phyloP scores from a whole-genome alignment of 2,329 filamentous ascomycete species.

The Fusarium sp. region DNA sequence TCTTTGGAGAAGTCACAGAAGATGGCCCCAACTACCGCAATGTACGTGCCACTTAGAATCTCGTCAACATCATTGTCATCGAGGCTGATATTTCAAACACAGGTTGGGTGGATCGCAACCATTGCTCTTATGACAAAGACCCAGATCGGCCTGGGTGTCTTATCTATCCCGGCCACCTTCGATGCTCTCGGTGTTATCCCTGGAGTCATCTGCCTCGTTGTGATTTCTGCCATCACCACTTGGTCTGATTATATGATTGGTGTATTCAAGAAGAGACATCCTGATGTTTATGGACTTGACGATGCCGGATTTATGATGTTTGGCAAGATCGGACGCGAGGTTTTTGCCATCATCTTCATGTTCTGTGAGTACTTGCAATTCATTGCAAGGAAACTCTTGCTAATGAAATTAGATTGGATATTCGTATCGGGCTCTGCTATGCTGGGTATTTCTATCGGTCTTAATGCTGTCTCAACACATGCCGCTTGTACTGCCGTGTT shows the following conservation, averaged over 20 bases:
- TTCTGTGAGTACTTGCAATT: constrained; percentile 45
- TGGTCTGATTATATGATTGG: constrained; percentile 63
- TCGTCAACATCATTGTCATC: background rate
- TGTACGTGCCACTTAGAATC: constrained; percentile 21
- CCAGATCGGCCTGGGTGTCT: constrained; percentile 59
- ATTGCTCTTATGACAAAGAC: constrained; percentile 59
- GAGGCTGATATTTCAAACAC: constrained; percentile 5
- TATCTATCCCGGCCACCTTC: constrained; percentile 61
- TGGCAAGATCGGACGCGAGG: constrained; percentile 56
- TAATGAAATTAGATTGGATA: constrained; percentile 38
- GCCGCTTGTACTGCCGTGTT: constrained; percentile 55
- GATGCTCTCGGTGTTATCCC: constrained; percentile 60
- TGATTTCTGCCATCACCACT: constrained; percentile 57
- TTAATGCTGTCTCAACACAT: constrained; percentile 54
- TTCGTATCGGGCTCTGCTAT: constrained; percentile 54
- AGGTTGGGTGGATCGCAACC: constrained; percentile 58
- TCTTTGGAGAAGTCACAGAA: constrained; percentile 41
- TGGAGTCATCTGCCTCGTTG: constrained; percentile 57
- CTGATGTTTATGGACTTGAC: constrained; percentile 63
- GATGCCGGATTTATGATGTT: constrained; percentile 62
- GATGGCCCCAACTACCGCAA: constrained; percentile 47
- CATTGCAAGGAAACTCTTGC: background rate
- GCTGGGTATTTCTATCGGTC: constrained; percentile 52
- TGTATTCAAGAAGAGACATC: constrained; percentile 63
- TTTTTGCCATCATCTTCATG: constrained; percentile 52